These are phyloP conservation scores for Termitomyces sp. DNA, from an alignment of 768 basidiomycete genomes.

Conservation along the genomic window DNA sequence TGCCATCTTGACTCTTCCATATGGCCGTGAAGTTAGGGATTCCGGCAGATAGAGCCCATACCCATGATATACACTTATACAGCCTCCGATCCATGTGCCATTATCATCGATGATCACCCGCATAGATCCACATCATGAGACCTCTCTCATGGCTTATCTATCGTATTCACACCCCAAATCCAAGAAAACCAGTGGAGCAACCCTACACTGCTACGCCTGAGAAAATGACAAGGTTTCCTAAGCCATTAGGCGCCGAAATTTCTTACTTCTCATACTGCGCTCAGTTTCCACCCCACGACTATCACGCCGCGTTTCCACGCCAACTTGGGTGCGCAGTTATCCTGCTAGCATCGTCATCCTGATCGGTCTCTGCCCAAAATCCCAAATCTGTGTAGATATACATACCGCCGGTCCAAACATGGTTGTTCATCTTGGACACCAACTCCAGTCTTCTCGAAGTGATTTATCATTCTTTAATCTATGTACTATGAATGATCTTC, in stretches of 20 bases:
- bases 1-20: neutral
- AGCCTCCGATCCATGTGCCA: neutral
- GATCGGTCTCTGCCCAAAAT: neutral
- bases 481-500: neutral
- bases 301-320: neutral
- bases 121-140: neutral
- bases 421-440: neutral
- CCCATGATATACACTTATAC: too few relatives aligned
- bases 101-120: neutral
- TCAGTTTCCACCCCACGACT: neutral
- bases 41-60: neutral
- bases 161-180: neutral
- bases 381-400: neutral
- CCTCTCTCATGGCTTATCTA: neutral
- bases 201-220: too few relatives aligned
- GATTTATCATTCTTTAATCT: neutral
- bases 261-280: neutral
- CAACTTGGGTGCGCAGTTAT: neutral
- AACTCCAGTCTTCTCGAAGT: neutral
- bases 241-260: neutral
- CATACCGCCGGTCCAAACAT: neutral
- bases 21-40: slow-evolving; percentile 5
- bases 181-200: neutral
- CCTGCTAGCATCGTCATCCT: neutral
- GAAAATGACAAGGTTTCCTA: too few relatives aligned